Evolutionary conservation across 2,329 filamentous ascomycete genomes (phyloP).

Genomic region (Colletotrichum cereale): DNA sequence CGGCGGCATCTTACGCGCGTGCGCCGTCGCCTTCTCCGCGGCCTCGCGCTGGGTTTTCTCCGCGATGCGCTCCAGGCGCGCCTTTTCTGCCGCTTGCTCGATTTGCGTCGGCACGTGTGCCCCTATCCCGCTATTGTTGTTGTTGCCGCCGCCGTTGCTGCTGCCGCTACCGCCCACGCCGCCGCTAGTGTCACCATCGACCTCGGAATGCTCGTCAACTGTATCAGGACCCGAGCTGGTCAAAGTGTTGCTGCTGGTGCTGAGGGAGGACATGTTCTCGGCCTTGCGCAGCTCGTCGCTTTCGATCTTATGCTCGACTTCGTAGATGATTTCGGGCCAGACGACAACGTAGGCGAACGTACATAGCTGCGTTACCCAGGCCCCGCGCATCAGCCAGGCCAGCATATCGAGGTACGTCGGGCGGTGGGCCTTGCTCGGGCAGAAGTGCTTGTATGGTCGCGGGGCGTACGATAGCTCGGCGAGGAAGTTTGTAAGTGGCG

Average conservation of each 20-base stretch:
- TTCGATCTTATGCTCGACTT: slow-evolving; percentile 79
- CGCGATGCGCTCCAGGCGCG: slow-evolving; percentile 70
- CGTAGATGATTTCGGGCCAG: slow-evolving; percentile 83
- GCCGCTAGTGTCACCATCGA: slow-evolving; percentile 32
- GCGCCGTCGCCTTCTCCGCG: slow-evolving; percentile 67
- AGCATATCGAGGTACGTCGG: slow-evolving; percentile 90
- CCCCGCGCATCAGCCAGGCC: slow-evolving; percentile 91
- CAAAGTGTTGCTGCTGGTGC: slow-evolving; percentile 28
- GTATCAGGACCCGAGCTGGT: slow-evolving; percentile 40
- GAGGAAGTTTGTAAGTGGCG: slow-evolving; percentile 88
- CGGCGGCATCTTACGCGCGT: slow-evolving; percentile 64
- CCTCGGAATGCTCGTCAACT: slow-evolving; percentile 46
- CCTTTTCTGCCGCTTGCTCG: slow-evolving; percentile 70
- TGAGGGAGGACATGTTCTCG: slow-evolving; percentile 38
- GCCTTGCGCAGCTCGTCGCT: slow-evolving; percentile 68
- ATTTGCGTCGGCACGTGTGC: slow-evolving; percentile 55
- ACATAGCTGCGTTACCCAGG: slow-evolving; percentile 93
- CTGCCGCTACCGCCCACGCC: slow-evolving; percentile 33
- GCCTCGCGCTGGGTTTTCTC: slow-evolving; percentile 65
- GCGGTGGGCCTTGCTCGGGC: slow-evolving; percentile 89
- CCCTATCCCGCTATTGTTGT: slow-evolving; percentile 34
- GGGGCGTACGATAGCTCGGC: slow-evolving; percentile 84
- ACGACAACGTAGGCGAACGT: slow-evolving; percentile 92
- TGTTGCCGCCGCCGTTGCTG: slow-evolving; percentile 28
- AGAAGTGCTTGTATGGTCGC: slow-evolving; percentile 84